Conservation (phyloP, 345 rosid genomes). For the Salix udensis region DNA sequence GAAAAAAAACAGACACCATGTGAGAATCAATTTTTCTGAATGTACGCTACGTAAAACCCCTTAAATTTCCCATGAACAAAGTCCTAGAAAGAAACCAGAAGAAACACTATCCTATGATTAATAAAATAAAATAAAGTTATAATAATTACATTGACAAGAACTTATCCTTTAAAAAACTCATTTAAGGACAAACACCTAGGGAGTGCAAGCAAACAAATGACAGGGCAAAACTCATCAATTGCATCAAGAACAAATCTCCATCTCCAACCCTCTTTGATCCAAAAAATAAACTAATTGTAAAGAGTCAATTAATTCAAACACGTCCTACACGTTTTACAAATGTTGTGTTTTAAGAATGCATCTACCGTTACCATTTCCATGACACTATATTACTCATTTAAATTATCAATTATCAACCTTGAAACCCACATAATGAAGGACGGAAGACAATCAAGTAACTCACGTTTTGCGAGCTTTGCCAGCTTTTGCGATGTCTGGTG, state of each 20-base stretch:
- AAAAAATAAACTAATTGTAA: too few relatives aligned
- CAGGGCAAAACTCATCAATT: too few relatives aligned
- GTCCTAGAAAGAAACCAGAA: neutral
- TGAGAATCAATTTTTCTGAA: neutral
- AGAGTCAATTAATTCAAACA: too few relatives aligned
- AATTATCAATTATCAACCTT: neutral
- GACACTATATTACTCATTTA: neutral
- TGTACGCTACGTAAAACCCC: neutral
- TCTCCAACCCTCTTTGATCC: neutral
- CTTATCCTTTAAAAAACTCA: neutral
- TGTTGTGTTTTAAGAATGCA: neutral
- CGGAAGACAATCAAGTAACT: constrained; percentile 16
- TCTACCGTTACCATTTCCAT: neutral
- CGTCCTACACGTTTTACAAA: neutral
- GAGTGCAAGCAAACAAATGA: too few relatives aligned
- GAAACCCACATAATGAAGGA: neutral
- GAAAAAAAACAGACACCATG: neutral
- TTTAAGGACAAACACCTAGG: neutral
- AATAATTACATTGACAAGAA: neutral
- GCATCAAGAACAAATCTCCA: neutral
- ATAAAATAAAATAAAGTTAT: too few relatives aligned
- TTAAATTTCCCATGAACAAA: too few relatives aligned
- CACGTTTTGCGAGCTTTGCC: constrained; percentile 70
- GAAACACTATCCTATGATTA: neutral
- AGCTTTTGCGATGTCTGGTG: constrained; percentile 84